Evolutionary conservation across 1,139 yeast genomes (phyloP), one percentile per base, ranked within the genome.

Genomic region (Candida pseudoviswanathii): DNA sequence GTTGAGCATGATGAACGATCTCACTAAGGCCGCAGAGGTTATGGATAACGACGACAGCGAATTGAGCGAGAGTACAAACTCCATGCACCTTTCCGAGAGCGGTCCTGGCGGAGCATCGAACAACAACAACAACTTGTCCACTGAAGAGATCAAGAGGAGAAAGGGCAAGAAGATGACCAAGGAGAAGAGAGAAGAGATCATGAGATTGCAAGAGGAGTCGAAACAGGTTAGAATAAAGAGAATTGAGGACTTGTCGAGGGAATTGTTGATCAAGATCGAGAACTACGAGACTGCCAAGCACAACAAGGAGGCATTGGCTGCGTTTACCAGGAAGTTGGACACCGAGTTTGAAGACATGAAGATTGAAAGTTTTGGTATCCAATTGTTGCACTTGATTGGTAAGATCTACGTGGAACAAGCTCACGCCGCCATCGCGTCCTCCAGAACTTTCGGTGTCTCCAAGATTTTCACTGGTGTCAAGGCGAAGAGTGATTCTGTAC

Each of bases 1-100:
- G 66, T 75, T 94, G 56, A 84, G 96, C n/a, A 75, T 94, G 64
- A 71, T 92, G 64, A 87, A 85, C 65, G 96, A 94, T 61, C 65
- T 92, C 60, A 77, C 86, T 38, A 87, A 89, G 66, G 82, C 89
- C 27, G 81, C 86, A 49, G 91, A 85, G 56, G 72, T 85, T 39
- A 79, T 81, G 64, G 63, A 59, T 16, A 58, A 60, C 27, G 62
- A 58, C 30, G 60, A 61, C 3, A 42, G 6, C 10, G 37, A 31
- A 24, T 30, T 44, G 37, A 32, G 11, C 16, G 47, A 45, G 21
- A 33, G 38, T 9, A 41, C 36, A 2, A 44, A 48, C 22, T 31
- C 45, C 2, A 24, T 44, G 44, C 8, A 7, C 25, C 8, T 45
- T 27, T 34, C 46, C 16, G 48, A 50, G n/a, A 47, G 5, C 21